A percentile compares a stretch with the other conserved stretches of the same genome.
These are phyloP conservation scores for Sutorius australiensis DNA, from an alignment of 768 basidiomycete genomes.

Conservation along the genomic window DNA sequence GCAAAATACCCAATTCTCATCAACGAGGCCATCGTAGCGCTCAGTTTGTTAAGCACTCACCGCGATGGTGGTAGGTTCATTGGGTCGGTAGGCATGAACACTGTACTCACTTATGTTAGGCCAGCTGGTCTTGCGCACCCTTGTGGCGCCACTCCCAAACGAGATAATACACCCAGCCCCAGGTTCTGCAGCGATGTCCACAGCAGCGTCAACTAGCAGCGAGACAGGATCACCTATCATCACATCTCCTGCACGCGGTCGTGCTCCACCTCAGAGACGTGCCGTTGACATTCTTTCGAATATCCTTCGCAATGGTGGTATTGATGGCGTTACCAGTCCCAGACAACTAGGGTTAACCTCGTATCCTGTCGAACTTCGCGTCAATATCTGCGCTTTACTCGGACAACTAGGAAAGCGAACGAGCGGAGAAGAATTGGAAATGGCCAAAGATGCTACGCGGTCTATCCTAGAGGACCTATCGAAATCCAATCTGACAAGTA, in stretches of 20 bases:
- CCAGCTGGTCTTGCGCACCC: conserved; percentile 56
- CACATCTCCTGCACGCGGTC: conserved; percentile 37
- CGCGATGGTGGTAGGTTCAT: conserved; percentile 55
- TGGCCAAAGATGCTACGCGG: conserved; percentile 47
- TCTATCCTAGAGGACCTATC: conserved; percentile 51
- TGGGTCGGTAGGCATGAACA: background rate
- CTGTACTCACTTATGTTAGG: conserved; percentile 39
- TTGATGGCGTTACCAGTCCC: conserved; percentile 39
- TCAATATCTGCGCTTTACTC: conserved; percentile 72
- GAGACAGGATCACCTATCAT: conserved; percentile 48
- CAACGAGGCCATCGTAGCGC: conserved; percentile 83
- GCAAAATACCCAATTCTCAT: conserved; percentile 79
- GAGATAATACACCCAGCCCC: conserved; percentile 35
- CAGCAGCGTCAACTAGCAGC: conserved; percentile 40
- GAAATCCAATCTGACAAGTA: conserved; percentile 33
- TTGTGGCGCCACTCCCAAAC: conserved; percentile 47
- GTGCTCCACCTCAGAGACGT: conserved; percentile 44
- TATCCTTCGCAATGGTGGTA: conserved; percentile 49
- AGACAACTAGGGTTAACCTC: conserved; percentile 33
- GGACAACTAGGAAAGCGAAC: conserved; percentile 57
- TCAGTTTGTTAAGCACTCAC: conserved; percentile 71
- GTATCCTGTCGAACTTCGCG: conserved; percentile 72
- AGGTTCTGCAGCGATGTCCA: conserved; percentile 34
- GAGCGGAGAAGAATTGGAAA: conserved; percentile 43
- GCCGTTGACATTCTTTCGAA: conserved; percentile 66